phyloP scores from a whole-genome alignment of 2,329 filamentous ascomycete species.

The Phoma sp. region DNA sequence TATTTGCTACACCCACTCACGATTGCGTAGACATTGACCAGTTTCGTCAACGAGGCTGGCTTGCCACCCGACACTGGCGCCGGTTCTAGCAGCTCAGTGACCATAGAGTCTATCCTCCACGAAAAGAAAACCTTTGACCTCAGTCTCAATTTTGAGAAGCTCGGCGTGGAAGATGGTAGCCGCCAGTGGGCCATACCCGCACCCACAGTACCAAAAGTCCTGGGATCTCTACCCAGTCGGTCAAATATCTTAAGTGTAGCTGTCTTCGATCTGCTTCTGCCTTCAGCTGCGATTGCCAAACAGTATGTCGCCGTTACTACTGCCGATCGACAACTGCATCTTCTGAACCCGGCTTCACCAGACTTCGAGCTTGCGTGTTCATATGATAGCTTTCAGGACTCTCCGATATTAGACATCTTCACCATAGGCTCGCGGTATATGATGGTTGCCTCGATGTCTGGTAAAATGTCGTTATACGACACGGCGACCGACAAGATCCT shows the following conservation, averaged over 20 bases:
- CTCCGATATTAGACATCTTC: constrained; percentile 61
- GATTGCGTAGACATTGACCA: constrained; percentile 58
- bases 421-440: constrained; percentile 54
- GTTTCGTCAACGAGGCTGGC: constrained; percentile 64
- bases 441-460: constrained; percentile 66
- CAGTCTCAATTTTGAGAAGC: constrained; percentile 62
- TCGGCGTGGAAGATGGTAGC: constrained; percentile 53
- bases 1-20: constrained; percentile 14
- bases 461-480: constrained; percentile 59
- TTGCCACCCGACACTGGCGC: constrained; percentile 58
- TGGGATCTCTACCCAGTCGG: constrained; percentile 53
- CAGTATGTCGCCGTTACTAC: constrained; percentile 45
- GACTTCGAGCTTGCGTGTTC: constrained; percentile 46
- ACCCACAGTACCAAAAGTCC: constrained; percentile 51
- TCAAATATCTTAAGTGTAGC: constrained; percentile 62
- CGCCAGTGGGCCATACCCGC: constrained; percentile 56
- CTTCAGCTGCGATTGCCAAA: constrained; percentile 15
- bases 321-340: constrained; percentile 54
- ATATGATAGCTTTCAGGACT: constrained; percentile 53
- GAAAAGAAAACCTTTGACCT: constrained; percentile 67
- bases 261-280: constrained; percentile 48
- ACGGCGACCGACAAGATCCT: constrained; percentile 48
- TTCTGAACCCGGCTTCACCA: constrained; percentile 48
- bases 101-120: constrained; percentile 65
- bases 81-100: constrained; percentile 54